Evolutionary conservation across 306 rosid species (phyloP), one percentile per base, ranked within the genome.

Genomic region (Vicia faba): DNA sequence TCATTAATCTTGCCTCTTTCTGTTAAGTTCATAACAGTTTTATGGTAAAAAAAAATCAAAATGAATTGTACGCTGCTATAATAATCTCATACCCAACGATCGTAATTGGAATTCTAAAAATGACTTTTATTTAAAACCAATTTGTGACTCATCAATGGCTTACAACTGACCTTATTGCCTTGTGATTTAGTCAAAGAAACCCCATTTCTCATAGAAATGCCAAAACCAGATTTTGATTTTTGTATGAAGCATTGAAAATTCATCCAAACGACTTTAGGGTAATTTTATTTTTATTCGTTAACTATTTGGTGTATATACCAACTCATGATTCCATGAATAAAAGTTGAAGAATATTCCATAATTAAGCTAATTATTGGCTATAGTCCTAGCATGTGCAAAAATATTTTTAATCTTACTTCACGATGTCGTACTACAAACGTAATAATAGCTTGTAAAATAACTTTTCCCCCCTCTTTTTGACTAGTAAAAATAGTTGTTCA

Each of bases 381-480:
- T 68, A 36, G 54, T 75, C 44, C 36, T 35, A 8, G n/a, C 71
- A 66, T 75, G 75, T 38, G 78, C 48, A 56, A 51, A 40, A 49
- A 19, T 57, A 16, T 33, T 38, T 75, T 29, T 33, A 19, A 23
- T 70, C 35, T 43, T 5, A 54, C 66, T 20, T 53, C 53, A 7
- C 3, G 48, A 5, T 62, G 26, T 40, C 12, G 61, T 14, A 41
- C 36, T 12, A 9, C 12, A 57, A 20, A 69, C 53, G 61, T 45
- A 44, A 61, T 49, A 13, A 61, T 49, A 13, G n/a, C 46, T 31
- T 56, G 33, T 69, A 62, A 7, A 80, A 23, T 11, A 64, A 40
- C 1, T 33, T 7, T 6, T 33, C 7, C 7, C 38, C n/a, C n/a
- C n/a, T n/a, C 38, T 33, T 33, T 33, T 31, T 31, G 7, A 31